phyloP scores from a whole-genome alignment of 495 filamentous ascomycete genomes.

The Pseudevernia furfuracea region DNA sequence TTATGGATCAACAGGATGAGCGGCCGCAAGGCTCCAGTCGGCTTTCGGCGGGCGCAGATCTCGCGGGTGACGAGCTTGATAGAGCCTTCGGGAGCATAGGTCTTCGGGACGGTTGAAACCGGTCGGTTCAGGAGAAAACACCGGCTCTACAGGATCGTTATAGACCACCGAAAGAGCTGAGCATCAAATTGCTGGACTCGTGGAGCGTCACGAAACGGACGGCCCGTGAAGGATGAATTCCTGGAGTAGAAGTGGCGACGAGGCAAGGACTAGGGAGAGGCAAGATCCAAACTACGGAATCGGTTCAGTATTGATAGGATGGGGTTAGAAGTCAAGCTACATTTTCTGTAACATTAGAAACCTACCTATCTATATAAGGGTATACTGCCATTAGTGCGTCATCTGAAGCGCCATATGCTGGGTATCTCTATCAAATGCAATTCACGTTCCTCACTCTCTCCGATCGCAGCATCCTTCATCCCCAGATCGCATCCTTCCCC shows the following conservation, averaged over 20 bases:
- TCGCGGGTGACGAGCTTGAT: slow-evolving; percentile 76
- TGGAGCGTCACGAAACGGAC: neutral
- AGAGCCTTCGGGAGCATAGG: slow-evolving; percentile 73
- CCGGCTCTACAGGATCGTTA: neutral
- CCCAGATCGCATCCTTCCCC: slow-evolving; percentile 18
- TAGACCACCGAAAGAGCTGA: neutral
- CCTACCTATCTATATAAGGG: neutral
- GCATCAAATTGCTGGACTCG: neutral
- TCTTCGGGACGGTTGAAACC: slow-evolving; percentile 20
- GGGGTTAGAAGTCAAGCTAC: neutral
- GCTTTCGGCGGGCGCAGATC: slow-evolving; percentile 42
- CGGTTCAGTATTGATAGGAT: neutral
- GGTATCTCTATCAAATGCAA: neutral
- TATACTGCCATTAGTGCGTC: neutral
- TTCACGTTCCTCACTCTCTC: neutral
- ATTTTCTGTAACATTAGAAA: neutral
- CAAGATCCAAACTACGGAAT: neutral
- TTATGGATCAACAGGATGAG: slow-evolving; percentile 40
- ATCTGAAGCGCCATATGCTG: neutral
- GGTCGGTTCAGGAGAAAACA: neutral
- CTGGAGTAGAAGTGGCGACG: neutral
- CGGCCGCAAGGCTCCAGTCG: slow-evolving; percentile 35
- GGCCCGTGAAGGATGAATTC: neutral
- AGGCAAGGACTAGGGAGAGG: neutral
- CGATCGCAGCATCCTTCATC: neutral